Percentiles rank a stretch among this genome's conserved stretches.
Evolutionary conservation across 1,284 basidiomycete genomes (phyloP).

Genomic region (Leccinum solheimii): DNA sequence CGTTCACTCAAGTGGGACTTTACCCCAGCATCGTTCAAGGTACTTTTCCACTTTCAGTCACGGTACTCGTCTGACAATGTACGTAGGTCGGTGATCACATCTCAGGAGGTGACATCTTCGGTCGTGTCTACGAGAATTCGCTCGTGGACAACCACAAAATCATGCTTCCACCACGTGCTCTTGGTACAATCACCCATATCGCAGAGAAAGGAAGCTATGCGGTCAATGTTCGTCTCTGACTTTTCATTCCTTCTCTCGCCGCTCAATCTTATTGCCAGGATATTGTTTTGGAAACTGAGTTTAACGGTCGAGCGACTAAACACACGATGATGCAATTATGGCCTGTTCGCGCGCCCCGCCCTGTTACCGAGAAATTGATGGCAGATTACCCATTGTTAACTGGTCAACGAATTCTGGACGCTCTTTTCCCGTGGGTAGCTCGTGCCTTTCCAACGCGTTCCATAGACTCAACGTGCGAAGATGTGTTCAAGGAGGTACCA

Average conservation of each 20-base stretch:
- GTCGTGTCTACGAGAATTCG: constrained; percentile 95
- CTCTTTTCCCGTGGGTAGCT: constrained; percentile 85
- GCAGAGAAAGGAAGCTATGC: constrained; percentile 95
- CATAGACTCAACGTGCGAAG: constrained; percentile 37
- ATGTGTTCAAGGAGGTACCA: constrained; percentile 98
- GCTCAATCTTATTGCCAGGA: constrained; percentile 55
- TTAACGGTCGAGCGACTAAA: constrained; percentile 91
- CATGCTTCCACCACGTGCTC: constrained; percentile 91
- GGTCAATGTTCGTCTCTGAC: constrained; percentile 68
- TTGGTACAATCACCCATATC: constrained; percentile 93
- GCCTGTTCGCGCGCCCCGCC: constrained; percentile 98
- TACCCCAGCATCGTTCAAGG: constrained; percentile 81
- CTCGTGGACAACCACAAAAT: constrained; percentile 96
- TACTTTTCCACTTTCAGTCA: constrained; percentile 31
- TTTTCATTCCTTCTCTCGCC: not conserved
- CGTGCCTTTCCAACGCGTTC: not conserved
- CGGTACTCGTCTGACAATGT: constrained; percentile 18
- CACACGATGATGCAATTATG: constrained; percentile 98
- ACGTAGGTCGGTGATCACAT: constrained; percentile 91
- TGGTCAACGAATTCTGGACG: constrained; percentile 96
- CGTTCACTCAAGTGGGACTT: constrained; percentile 95
- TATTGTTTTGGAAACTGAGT: constrained; percentile 95
- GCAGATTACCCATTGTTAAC: constrained; percentile 93
- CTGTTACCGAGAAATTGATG: constrained; percentile 91
- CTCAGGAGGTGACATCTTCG: constrained; percentile 95